A percentile compares a stretch with the other conserved stretches of the same genome.
Conservation (phyloP, 148 eudicot genomes). For the Rhododendron griersonianum region DNA sequence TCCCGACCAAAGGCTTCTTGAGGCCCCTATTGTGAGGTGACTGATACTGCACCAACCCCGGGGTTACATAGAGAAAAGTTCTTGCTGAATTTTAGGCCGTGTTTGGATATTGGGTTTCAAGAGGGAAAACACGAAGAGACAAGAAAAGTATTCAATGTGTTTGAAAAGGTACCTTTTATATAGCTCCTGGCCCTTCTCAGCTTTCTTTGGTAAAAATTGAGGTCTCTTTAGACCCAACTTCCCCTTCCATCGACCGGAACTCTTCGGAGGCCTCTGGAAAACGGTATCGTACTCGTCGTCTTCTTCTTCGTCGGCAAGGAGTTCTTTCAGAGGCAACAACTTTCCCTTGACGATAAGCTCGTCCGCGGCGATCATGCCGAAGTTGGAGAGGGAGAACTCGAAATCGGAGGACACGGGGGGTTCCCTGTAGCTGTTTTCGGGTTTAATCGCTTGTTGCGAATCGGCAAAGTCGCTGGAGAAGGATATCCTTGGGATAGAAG, state of each 20-base stretch:
- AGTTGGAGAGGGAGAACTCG: conserved; percentile 28
- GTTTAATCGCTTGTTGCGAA: conserved; percentile 22
- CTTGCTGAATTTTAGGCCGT: not conserved
- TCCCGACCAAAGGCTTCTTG: not conserved
- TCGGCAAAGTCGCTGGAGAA: conserved; percentile 50
- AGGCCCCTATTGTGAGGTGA: not conserved
- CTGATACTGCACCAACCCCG: not conserved
- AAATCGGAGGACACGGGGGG: conserved; percentile 53
- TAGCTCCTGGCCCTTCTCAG: conserved; percentile 15
- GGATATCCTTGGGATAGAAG: conserved; percentile 44
- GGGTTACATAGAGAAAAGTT: not conserved
- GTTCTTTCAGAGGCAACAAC: conserved; percentile 35
- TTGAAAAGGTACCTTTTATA: not conserved
- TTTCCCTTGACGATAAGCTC: conserved; percentile 33
- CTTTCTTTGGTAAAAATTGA: conserved; percentile 18
- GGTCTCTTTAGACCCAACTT: conserved; percentile 29
- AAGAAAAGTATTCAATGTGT: not conserved
- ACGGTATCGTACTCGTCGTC: conserved; percentile 23
- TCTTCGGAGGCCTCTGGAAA: conserved; percentile 19
- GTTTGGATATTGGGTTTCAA: not conserved
- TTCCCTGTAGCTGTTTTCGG: conserved; percentile 32
- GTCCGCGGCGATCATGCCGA: conserved; percentile 28
- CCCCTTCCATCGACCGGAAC: conserved; percentile 30
- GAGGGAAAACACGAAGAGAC: not conserved
- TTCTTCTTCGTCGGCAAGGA: conserved; percentile 21